Percentiles rank a stretch among this genome's conserved stretches.
phyloP scores from a whole-genome alignment of 2,329 filamentous ascomycete genomes.

The Alternaria sp. region DNA sequence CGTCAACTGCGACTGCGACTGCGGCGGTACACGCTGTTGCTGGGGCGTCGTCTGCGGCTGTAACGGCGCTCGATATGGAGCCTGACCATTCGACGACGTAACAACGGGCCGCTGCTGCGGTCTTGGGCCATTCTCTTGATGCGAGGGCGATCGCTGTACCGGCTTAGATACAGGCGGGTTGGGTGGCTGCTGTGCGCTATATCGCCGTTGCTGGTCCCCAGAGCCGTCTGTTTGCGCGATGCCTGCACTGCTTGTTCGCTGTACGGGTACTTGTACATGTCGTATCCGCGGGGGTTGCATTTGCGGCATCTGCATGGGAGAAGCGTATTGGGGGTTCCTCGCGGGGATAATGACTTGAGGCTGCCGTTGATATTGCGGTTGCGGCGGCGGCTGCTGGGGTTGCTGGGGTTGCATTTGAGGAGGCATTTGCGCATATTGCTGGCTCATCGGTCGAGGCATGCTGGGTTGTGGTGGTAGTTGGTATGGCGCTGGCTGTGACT shows the following conservation, averaged over 20 bases:
- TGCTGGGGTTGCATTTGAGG: constrained; percentile 16
- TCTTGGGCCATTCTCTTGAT: constrained; percentile 41
- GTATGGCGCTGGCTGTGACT: constrained; percentile 33
- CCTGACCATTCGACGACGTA: constrained; percentile 29
- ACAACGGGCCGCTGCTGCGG: constrained; percentile 43
- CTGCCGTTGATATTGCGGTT: constrained; percentile 29
- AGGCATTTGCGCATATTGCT: constrained; percentile 36
- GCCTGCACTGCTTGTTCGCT: constrained; percentile 28
- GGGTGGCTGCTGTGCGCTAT: constrained; percentile 25
- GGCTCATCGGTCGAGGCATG: constrained; percentile 31
- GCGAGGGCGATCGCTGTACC: constrained; percentile 48
- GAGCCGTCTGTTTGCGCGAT: constrained; percentile 26
- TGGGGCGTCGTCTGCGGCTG: constrained; percentile 46
- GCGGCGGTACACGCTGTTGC: constrained; percentile 26
- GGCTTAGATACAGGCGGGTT: constrained; percentile 48
- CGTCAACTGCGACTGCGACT: constrained; percentile 19
- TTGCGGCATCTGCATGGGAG: constrained; percentile 40
- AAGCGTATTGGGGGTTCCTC: constrained; percentile 25
- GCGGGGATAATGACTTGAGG: constrained; percentile 43
- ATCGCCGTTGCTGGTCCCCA: constrained; percentile 23
- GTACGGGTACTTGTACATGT: constrained; percentile 39
- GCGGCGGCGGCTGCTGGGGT: constrained; percentile 10
- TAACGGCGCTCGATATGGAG: constrained; percentile 36
- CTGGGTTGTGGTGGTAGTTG: constrained; percentile 12
- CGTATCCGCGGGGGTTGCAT: constrained; percentile 39